Conservation (phyloP, 208 protist genomes). For the Angomonas deanei region DNA sequence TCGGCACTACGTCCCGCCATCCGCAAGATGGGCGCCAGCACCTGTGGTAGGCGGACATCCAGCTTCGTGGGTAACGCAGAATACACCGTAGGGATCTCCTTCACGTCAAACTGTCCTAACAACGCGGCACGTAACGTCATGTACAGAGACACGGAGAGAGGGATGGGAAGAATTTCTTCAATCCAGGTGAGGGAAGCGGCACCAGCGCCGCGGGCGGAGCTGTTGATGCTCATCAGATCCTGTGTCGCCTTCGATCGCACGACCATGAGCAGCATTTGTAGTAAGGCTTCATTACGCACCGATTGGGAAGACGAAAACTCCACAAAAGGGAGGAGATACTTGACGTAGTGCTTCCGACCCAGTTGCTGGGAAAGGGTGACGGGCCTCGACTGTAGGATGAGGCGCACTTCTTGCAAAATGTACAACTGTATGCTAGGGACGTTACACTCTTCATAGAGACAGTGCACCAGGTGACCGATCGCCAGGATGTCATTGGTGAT, state of each 20-base stretch:
- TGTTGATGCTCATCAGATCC: conserved; percentile 80
- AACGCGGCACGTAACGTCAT: conserved; percentile 54
- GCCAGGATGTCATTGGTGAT: conserved; percentile 55
- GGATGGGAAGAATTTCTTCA: too few relatives aligned
- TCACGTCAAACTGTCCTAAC: conserved; percentile 55
- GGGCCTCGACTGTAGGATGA: conserved; percentile 43
- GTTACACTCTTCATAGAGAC: conserved; percentile 26
- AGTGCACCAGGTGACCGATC: conserved; percentile 24
- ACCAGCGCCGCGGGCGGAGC: too few relatives aligned
- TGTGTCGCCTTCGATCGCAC: conserved; percentile 64
- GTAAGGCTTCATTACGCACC: conserved; percentile 57
- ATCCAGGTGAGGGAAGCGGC: too few relatives aligned
- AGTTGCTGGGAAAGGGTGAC: conserved; percentile 48
- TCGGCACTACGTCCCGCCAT: conserved; percentile 45
- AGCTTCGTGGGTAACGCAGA: conserved; percentile 19
- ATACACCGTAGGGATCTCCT: conserved; percentile 24
- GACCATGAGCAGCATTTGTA: conserved; percentile 63
- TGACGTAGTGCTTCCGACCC: conserved; percentile 49
- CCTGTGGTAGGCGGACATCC: conserved; percentile 42
- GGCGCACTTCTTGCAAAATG: conserved; percentile 45
- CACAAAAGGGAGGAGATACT: conserved; percentile 60
- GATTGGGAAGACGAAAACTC: conserved; percentile 7
- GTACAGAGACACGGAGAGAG: conserved; percentile 45
- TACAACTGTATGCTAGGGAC: conserved; percentile 11
- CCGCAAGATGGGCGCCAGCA: conserved; percentile 48